Conservation (phyloP, 768 basidiomycete genomes). For the Dioszegia crocea region DNA sequence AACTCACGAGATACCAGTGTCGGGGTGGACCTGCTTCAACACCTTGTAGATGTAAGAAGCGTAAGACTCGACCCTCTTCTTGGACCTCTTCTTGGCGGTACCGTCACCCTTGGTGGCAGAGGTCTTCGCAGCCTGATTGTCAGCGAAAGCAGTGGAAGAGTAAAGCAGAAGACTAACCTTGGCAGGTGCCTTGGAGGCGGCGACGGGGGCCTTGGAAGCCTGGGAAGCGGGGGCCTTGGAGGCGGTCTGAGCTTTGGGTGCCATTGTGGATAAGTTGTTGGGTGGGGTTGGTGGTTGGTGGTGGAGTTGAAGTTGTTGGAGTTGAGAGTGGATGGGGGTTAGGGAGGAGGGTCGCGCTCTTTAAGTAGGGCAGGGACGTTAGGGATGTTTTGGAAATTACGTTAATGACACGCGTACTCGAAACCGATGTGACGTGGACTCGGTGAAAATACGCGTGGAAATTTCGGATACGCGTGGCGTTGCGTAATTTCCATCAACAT, state of each 20-base stretch:
- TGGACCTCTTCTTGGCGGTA: conserved; percentile 70
- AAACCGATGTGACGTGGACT: neutral
- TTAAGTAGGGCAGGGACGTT: neutral
- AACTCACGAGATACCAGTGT: conserved; percentile 98
- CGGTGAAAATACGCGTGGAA: neutral
- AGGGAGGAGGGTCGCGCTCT: neutral
- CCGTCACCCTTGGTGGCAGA: conserved; percentile 60
- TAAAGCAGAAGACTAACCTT: conserved; percentile 28
- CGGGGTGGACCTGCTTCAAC: conserved; percentile 94
- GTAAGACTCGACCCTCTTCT: conserved; percentile 92
- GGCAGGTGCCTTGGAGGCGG: conserved; percentile 64
- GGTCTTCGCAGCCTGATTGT: conserved; percentile 70
- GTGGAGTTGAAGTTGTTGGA: conserved; percentile 12
- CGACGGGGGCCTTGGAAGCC: conserved; percentile 69
- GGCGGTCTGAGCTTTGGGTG: conserved; percentile 51
- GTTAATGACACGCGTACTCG: neutral
- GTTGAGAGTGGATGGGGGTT: conserved; percentile 7
- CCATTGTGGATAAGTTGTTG: conserved; percentile 26
- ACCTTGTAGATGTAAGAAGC: conserved; percentile 84
- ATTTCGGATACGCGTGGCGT: conserved; percentile 8
- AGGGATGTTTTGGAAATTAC: neutral
- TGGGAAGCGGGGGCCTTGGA: conserved; percentile 59
- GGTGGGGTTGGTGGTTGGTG: conserved; percentile 13
- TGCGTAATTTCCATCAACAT: no score
- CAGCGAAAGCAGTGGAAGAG: neutral